Percentiles rank a stretch among this genome's conserved stretches.
These are phyloP conservation scores for Metrosideros polymorpha DNA, from an alignment of 441 rosid genomes.

Conservation along the genomic window DNA sequence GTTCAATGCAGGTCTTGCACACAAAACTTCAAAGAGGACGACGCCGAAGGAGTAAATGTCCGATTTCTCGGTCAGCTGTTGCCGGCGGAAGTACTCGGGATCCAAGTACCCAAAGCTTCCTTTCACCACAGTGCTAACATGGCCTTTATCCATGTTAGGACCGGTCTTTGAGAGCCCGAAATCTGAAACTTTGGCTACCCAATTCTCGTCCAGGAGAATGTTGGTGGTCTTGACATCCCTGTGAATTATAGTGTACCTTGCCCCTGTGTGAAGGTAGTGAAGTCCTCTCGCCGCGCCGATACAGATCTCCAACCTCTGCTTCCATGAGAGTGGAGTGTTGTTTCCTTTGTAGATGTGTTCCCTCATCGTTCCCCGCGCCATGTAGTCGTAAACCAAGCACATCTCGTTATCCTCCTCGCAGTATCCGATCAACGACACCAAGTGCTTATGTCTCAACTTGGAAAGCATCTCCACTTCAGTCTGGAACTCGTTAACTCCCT, in stretches of 20 bases:
- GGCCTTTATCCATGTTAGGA: slow-evolving; percentile 51
- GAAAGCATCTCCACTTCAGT: slow-evolving; percentile 75
- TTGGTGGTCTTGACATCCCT: slow-evolving; percentile 81
- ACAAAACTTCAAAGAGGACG: slow-evolving; percentile 54
- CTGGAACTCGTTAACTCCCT: slow-evolving; percentile 61
- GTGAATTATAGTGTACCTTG: slow-evolving; percentile 72
- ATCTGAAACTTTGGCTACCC: slow-evolving; percentile 73
- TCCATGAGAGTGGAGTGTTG: slow-evolving; percentile 42
- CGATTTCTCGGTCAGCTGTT: slow-evolving; percentile 60
- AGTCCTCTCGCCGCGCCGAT: slow-evolving; percentile 71
- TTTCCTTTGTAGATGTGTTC: slow-evolving; percentile 54
- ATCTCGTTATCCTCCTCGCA: slow-evolving; percentile 69
- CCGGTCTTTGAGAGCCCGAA: slow-evolving; percentile 74
- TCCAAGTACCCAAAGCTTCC: slow-evolving; percentile 76
- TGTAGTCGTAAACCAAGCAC: slow-evolving; percentile 68
- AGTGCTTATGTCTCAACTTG: slow-evolving; percentile 62
- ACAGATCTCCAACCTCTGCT: slow-evolving; percentile 52
- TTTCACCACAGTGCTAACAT: slow-evolving; percentile 61
- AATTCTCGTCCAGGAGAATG: slow-evolving; percentile 55
- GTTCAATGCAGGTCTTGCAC: slow-evolving; percentile 55
- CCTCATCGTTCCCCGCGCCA: slow-evolving; percentile 59
- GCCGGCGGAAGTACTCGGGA: slow-evolving; percentile 66
- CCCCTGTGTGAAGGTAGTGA: slow-evolving; percentile 74
- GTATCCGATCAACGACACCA: slow-evolving; percentile 67
- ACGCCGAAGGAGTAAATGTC: slow-evolving; percentile 77